Evolutionary conservation across 2,329 filamentous ascomycete genomes (phyloP), one percentile per base, ranked within the genome.

Genomic region (Colletotrichum coccodes): DNA sequence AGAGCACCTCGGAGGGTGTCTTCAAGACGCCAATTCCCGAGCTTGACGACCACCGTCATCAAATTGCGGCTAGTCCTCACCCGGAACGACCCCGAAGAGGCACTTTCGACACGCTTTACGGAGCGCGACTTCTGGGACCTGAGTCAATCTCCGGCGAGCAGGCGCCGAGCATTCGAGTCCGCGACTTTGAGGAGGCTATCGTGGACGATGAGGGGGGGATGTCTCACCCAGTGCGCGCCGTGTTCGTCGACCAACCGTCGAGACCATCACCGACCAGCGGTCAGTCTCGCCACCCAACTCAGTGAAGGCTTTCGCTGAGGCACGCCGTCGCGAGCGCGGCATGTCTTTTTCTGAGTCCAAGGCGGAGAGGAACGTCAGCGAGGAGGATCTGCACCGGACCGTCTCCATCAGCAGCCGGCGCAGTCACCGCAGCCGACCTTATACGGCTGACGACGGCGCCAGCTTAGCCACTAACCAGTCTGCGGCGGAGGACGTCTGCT

Each of bases 271-370:
- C 28, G 86, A 88, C 26, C 89, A 88, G 54, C 88, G 94, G 63
- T 94, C 93, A 1, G 84, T 89, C 2, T 98, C 96, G 6, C 95
- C 95, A 12, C 96, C 96, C 8, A 99, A 98, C 79, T 99, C 96
- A 0, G 94, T 99, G 59, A 97, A 98, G 79, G 96, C 96, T 4
- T 99, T 99, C 80, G 96, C 96, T 21, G 93, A 96, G 75, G 93
- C 94, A 63, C 92, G 94, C 58, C 93, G 94, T 68, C 91, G 95
- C 68, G 93, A 95, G 77, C 92, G 95, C 49, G 94, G 90, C 68
- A 78, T 86, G 76, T 90, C 86, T 26, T 82, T 86, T 71, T 88
- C 85, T 18, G 87, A 87, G 71, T 76, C 79, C 63, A 78, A 77
- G 64, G 68, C 73, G 23, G 77, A 80, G 68, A 73, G 74, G 57